phyloP scores from a whole-genome alignment of 2,329 filamentous ascomycete genomes.

The Teratosphaeria epicoccoides region DNA sequence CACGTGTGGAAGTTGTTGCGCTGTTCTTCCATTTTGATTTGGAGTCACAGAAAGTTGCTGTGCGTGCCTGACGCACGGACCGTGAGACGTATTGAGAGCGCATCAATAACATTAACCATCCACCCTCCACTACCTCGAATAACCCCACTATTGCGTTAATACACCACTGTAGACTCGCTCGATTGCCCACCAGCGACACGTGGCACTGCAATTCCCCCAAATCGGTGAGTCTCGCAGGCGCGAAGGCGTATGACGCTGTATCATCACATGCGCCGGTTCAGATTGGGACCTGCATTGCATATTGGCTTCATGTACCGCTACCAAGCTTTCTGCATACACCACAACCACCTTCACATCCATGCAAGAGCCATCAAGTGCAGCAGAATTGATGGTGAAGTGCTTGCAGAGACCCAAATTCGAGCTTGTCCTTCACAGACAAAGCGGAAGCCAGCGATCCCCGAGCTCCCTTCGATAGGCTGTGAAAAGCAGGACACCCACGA shows the following conservation, averaged over 20 bases:
- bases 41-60: neutral
- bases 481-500: neutral
- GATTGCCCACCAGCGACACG: neutral
- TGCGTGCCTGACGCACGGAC: neutral
- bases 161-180: neutral
- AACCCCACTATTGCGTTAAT: neutral
- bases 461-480: neutral
- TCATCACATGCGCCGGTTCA: constrained; percentile 2
- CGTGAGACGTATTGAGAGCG: too few relatives aligned
- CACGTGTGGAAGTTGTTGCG: neutral
- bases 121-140: neutral
- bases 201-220: neutral
- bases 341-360: neutral
- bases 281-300: constrained; percentile 3
- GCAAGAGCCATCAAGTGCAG: neutral
- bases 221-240: neutral
- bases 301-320: neutral
- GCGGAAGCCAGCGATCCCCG: neutral
- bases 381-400: neutral
- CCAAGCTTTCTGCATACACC: neutral
- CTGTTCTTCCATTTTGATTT: neutral
- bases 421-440: neutral
- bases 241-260: neutral
- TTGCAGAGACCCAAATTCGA: neutral
- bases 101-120: neutral